A percentile compares a stretch with the other conserved stretches of the same genome.
Conservation (phyloP, 2,329 filamentous ascomycete species). For the Aspergillus oerlinghausenensis region DNA sequence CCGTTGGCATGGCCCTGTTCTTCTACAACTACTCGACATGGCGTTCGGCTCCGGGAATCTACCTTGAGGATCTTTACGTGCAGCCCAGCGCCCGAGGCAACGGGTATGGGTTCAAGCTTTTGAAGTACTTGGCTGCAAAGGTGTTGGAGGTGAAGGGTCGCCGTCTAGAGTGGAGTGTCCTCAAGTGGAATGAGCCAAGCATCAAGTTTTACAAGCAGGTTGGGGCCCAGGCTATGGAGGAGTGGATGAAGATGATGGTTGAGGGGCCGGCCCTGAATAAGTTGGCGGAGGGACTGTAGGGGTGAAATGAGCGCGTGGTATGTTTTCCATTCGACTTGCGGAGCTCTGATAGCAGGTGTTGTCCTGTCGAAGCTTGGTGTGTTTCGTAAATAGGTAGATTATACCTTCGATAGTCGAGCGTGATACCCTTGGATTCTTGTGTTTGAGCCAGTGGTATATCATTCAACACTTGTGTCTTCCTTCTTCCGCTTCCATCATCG, state of each 20-base stretch:
- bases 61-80: conserved; percentile 91
- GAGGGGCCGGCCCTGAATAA: conserved; percentile 41
- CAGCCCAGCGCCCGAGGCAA: conserved; percentile 63
- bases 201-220: conserved; percentile 71
- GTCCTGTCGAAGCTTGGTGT: not conserved
- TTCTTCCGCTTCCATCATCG: not conserved
- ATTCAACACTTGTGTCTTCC: not conserved
- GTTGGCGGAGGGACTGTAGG: conserved; percentile 30
- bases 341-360: too few species aligned
- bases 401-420: not conserved
- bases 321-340: too few species aligned
- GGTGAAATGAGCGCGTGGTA: not conserved
- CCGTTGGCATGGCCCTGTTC: conserved; percentile 80
- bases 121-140: conserved; percentile 75
- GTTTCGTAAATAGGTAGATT: not conserved
- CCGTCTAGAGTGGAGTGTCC: conserved; percentile 81
- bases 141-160: conserved; percentile 66
- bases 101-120: conserved; percentile 73
- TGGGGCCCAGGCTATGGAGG: conserved; percentile 43
- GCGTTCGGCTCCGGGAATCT: conserved; percentile 81
- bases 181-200: conserved; percentile 89
- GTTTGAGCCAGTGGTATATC: not conserved
- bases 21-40: conserved; percentile 97
- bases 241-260: conserved; percentile 49
- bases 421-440: not conserved